These are phyloP conservation scores for Coemansia sp. DNA, from an alignment of 192 early-diverging fungal species.

Conservation along the genomic window DNA sequence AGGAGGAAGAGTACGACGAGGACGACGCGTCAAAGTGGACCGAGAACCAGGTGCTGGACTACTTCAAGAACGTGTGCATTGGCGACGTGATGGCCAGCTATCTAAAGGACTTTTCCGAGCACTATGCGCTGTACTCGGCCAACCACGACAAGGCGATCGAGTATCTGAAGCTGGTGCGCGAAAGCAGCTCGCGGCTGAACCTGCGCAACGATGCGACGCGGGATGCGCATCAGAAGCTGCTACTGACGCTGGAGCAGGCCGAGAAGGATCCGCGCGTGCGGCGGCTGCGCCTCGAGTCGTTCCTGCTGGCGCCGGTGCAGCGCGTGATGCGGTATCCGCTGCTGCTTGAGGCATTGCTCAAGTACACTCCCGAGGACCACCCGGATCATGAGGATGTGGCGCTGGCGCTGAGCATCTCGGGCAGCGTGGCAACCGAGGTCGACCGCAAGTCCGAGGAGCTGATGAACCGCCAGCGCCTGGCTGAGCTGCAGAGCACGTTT, in stretches of 20 bases:
- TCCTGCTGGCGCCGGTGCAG: conserved; percentile 47
- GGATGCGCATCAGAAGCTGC: conserved; percentile 41
- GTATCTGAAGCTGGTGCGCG: conserved; percentile 49
- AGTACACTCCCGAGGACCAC: conserved; percentile 45
- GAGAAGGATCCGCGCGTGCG: conserved; percentile 44
- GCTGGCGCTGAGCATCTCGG: conserved; percentile 41
- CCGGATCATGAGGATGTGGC: conserved; percentile 48
- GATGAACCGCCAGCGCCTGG: conserved; percentile 43
- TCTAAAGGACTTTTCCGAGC: conserved; percentile 51
- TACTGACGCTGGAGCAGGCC: conserved; percentile 41
- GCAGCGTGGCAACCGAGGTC: conserved; percentile 48
- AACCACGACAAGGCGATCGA: conserved; percentile 51
- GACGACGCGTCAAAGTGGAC: conserved; percentile 44
- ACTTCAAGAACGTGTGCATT: conserved; percentile 50
- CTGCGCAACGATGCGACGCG: conserved; percentile 35
- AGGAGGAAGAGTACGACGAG: conserved; percentile 22
- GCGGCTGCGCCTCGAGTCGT: conserved; percentile 44
- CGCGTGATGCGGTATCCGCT: conserved; percentile 51
- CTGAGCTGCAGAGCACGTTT: conserved; percentile 48
- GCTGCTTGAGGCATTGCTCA: conserved; percentile 46
- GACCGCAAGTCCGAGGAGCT: conserved; percentile 50
- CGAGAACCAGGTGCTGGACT: conserved; percentile 42
- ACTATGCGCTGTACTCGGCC: conserved; percentile 49
- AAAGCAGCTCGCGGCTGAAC: conserved; percentile 44
- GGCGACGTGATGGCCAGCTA: conserved; percentile 48